These are phyloP conservation scores for Kalmanozyma brasiliensis DNA, from an alignment of 1,284 basidiomycete species.

Conservation along the genomic window DNA sequence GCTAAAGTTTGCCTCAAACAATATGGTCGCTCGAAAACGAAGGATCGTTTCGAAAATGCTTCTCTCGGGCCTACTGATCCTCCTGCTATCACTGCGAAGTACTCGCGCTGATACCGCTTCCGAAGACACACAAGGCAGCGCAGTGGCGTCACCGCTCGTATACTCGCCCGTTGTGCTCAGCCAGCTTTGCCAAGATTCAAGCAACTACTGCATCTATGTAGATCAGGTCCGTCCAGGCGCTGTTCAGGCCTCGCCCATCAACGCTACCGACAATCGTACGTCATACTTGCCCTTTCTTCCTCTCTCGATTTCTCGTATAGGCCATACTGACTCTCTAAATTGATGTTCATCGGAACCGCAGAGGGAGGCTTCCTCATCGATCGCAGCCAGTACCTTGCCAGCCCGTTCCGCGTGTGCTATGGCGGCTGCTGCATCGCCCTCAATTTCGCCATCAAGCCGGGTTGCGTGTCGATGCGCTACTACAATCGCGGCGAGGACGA, in stretches of 20 bases:
- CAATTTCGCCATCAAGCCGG: constrained; percentile 6
- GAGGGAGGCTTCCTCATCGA: constrained; percentile 34
- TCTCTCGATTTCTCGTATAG: background rate
- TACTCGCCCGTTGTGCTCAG: constrained; percentile 13
- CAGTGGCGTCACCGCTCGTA: background rate
- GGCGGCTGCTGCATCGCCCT: constrained; percentile 27
- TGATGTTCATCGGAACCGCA: background rate
- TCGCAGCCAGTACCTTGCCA: background rate
- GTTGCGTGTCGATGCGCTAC: constrained; percentile 22
- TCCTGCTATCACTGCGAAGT: background rate
- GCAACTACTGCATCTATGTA: constrained; percentile 41
- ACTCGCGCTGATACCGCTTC: background rate
- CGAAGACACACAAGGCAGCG: background rate
- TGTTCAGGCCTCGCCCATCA: constrained; percentile 11
- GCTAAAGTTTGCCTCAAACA: no score
- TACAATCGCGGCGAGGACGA: background rate
- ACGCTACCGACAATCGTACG: constrained; percentile 35
- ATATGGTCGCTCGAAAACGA: no score
- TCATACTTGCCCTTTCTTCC: background rate
- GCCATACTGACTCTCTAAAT: background rate
- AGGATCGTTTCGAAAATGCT: no score
- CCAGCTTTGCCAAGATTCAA: constrained; percentile 8
- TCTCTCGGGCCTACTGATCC: no score
- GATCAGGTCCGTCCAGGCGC: constrained; percentile 19
- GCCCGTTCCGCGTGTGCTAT: constrained; percentile 24